These are phyloP conservation scores for Nannochloropsis gaditana DNA, from an alignment of 108 stramenopile species.

Conservation along the genomic window DNA sequence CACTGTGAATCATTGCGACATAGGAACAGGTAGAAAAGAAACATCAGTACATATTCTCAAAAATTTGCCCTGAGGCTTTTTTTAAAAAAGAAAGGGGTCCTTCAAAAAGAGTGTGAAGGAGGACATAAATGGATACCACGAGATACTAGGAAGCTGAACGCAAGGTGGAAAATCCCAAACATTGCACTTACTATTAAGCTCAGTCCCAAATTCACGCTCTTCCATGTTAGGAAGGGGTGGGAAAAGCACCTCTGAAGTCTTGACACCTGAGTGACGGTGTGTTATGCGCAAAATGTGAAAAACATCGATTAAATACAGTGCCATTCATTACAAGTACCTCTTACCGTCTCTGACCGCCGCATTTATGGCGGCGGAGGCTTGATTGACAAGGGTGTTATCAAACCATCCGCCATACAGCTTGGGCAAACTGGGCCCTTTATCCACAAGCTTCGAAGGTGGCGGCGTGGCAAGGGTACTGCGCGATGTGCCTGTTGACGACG, in stretches of 20 bases:
- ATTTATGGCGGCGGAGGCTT: not conserved
- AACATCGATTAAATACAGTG: not conserved
- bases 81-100: no score
- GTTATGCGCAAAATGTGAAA: not conserved
- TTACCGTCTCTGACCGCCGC: not conserved
- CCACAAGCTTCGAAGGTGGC: not conserved
- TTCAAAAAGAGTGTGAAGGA: no score
- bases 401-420: slow-evolving; percentile 18
- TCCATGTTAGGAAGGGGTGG: not conserved
- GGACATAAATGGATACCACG: no score
- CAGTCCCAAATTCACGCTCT: slow-evolving; percentile 1
- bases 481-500: not conserved
- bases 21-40: no score
- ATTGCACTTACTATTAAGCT: not conserved
- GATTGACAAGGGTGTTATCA: not conserved
- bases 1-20: not conserved
- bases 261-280: not conserved
- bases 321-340: not conserved
- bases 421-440: not conserved
- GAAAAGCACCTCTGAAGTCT: not conserved
- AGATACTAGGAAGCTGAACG: not conserved
- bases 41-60: no score
- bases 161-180: not conserved
- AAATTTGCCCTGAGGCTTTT: no score
- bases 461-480: not conserved